Base-by-base conservation (phyloP, 306 rosid genomes). In the Rosa lucieae region DNA sequence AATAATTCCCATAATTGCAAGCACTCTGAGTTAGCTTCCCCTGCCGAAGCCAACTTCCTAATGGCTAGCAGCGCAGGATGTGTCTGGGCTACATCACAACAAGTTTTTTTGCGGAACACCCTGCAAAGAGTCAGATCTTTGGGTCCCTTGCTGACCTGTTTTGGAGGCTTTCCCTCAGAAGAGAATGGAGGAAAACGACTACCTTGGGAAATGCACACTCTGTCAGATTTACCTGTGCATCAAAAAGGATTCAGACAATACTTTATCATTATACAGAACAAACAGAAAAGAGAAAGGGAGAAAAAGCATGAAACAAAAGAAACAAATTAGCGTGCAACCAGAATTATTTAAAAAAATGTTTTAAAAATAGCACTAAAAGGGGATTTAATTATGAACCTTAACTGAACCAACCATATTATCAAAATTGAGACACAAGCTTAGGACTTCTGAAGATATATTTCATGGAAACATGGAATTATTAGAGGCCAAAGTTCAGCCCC, bases 41-140 rank as follows among this genome's bases (percentile, higher is more conserved):
- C 99, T 1, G 90, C 67, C 59, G 96, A 91, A 79, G 91, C 94
- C 83, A 95, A 89, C 82, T 83, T 93, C 85, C 99, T 86, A 69
- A 91, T 84, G 32, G 94, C 78, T 44, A 95, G 79, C 58, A 92
- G 82, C 3, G 97, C 96, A 70, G 95, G 96, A 80, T 95, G 86
- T 40, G 98, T 95, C 82, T 95, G 97, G 67, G 94, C 61, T 51
- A 85, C 83, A 83, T 90, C 93, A 74, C 99, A 95, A 76, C 99
- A 95, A 83, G 99, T 95, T 77, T 78, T 86, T 83, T 83, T 87
- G 80, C 93, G 93, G 75, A 90, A 95, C 46, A 95, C 85, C 77
- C 99, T 85, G 85, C 99, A 95, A 74, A 95, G 91, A 20, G 89
- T 89, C 88, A 95, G 80, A 74, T 90, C 99, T 79, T 92, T 93